These are phyloP conservation scores for Barnettozyma hawaiiensis DNA, from an alignment of 1,139 yeast species.

Conservation along the genomic window DNA sequence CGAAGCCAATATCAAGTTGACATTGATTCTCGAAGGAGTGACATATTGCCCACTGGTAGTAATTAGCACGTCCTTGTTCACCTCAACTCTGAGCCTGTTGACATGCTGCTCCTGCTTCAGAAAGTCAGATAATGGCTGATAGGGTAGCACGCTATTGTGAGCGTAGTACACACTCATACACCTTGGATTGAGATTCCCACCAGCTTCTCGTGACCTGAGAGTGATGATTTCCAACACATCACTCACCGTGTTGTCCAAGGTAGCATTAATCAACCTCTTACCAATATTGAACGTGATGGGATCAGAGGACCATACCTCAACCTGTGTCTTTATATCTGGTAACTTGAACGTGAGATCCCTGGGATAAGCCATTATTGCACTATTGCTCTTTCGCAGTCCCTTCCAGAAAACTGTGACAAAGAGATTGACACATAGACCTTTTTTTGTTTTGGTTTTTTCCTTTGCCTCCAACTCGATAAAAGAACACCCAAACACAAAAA, in stretches of 20 bases:
- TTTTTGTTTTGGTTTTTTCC: too few species aligned
- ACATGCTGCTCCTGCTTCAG: slow-evolving; percentile 4
- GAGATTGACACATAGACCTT: background rate
- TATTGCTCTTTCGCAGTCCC: background rate
- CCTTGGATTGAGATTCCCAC: slow-evolving; percentile 18
- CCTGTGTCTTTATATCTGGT: slow-evolving; percentile 8
- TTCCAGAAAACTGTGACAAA: background rate
- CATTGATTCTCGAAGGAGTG: slow-evolving; percentile 14
- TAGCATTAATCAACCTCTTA: slow-evolving; percentile 19
- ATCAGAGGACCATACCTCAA: slow-evolving; percentile 22
- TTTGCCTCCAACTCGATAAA: background rate
- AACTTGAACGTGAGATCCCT: slow-evolving; percentile 18
- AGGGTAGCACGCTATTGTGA: slow-evolving; percentile 11
- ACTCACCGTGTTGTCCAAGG: slow-evolving; percentile 23
- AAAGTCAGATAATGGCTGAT: slow-evolving; percentile 13
- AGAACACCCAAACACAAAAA: background rate
- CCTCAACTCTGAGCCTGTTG: slow-evolving; percentile 16
- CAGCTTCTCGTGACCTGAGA: slow-evolving; percentile 15
- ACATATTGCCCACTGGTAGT: background rate
- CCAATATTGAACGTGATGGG: slow-evolving; percentile 10
- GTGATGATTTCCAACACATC: slow-evolving; percentile 24
- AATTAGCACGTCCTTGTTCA: slow-evolving; percentile 11
- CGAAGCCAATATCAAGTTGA: slow-evolving; percentile 17
- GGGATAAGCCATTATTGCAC: background rate
- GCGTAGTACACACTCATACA: slow-evolving; percentile 13